These are phyloP conservation scores for Dactylella cylindrospora DNA, from an alignment of 2,329 filamentous ascomycete species.

Conservation along the genomic window DNA sequence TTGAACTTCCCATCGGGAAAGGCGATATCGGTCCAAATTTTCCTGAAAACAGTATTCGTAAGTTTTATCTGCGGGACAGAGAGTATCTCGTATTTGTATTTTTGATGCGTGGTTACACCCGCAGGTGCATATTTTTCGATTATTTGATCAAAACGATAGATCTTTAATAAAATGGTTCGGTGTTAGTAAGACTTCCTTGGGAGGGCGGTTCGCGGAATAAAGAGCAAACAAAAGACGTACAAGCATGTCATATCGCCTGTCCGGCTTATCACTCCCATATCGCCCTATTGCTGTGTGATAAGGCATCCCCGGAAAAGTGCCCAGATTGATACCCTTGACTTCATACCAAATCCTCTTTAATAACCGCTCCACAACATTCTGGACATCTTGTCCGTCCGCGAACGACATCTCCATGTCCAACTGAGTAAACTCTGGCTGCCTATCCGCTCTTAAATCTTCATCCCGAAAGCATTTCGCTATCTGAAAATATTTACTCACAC, in stretches of 20 bases:
- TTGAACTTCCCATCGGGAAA: no score
- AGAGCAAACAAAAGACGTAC: no score
- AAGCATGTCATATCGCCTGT: conserved; percentile 61
- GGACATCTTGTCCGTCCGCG: conserved; percentile 70
- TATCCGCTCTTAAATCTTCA: conserved; percentile 85
- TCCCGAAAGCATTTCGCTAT: conserved; percentile 94
- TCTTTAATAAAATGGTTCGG: no score
- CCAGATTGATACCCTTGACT: conserved; percentile 55
- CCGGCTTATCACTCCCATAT: conserved; percentile 91
- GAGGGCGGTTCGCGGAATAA: no score
- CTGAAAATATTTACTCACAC: conserved; percentile 80
- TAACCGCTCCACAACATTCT: conserved; percentile 59
- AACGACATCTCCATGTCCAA: conserved; percentile 95
- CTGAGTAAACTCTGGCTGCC: conserved; percentile 94
- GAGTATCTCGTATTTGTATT: background rate
- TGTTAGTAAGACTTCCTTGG: no score
- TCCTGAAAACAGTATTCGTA: background rate
- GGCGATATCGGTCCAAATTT: no score
- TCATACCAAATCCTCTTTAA: conserved; percentile 60
- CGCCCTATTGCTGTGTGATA: conserved; percentile 76
- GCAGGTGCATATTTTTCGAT: no score
- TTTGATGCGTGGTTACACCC: no score
- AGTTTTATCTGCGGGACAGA: background rate
- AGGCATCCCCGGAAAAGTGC: conserved; percentile 62
- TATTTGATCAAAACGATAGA: no score